phyloP scores from a whole-genome alignment of 495 filamentous ascomycete genomes.

The Lasiosphaeria hispida region DNA sequence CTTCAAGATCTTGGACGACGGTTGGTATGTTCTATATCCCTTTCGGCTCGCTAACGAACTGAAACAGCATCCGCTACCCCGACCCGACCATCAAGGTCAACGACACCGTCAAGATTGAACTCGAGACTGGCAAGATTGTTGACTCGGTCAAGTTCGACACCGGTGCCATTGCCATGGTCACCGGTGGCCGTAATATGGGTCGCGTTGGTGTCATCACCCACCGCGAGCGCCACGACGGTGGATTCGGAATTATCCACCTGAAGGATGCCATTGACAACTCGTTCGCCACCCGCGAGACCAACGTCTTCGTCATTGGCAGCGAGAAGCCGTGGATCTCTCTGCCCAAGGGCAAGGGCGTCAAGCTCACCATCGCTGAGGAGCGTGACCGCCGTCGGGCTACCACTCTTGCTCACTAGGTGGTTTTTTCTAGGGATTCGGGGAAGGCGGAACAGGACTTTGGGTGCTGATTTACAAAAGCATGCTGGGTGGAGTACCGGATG shows the following conservation, averaged over 20 bases:
- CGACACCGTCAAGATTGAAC: conserved; percentile 98
- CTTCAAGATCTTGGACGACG: conserved; percentile 24
- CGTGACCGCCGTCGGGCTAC: conserved; percentile 88
- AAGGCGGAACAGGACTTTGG: conserved; percentile 23
- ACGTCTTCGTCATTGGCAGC: conserved; percentile 96
- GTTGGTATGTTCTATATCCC: conserved; percentile 45
- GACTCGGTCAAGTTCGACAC: conserved; percentile 98
- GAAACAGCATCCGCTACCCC: conserved; percentile 90
- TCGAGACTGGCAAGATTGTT: conserved; percentile 91
- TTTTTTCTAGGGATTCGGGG: conserved; percentile 16
- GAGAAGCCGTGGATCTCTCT: conserved; percentile 99
- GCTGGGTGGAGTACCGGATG: conserved; percentile 35
- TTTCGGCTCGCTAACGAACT: conserved; percentile 40
- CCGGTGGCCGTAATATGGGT: conserved; percentile 99
- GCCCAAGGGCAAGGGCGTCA: conserved; percentile 99
- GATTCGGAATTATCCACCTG: conserved; percentile 99
- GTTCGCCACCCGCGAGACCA: conserved; percentile 96
- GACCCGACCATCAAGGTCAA: conserved; percentile 98
- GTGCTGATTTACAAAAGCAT: conserved; percentile 31
- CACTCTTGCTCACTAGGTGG: conserved; percentile 59
- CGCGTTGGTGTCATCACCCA: conserved; percentile 99
- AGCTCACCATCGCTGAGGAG: conserved; percentile 98
- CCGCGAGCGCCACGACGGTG: conserved; percentile 98
- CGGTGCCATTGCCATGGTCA: conserved; percentile 94
- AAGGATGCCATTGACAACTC: conserved; percentile 99